Base-by-base conservation (phyloP, 1,284 basidiomycete genomes). In the Hemileia vastatrix region DNA sequence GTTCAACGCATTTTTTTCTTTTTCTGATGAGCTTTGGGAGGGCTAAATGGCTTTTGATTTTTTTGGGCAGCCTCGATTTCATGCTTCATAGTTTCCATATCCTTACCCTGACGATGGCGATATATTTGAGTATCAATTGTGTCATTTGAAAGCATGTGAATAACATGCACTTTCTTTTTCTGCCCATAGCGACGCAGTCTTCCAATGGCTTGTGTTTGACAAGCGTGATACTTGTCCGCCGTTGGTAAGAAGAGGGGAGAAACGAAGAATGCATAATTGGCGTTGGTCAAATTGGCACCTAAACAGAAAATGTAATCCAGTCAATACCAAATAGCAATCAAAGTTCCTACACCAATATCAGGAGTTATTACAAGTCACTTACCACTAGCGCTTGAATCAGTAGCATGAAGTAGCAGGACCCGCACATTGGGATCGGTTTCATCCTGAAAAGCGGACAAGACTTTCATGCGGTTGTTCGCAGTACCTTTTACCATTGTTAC, bases 201-300 rank as follows among this genome's bases (percentile, higher is more conserved):
- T 58, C 91, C 91, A 49, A 93, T 84, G 0, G 91, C 91, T 75
- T 95, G 91, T 0, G 87, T 94, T 76, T 89, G 88, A 68, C 83
- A 86, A 31, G 90, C 87, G 32, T 85, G 82, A 74, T 93, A 94
- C 62, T 87, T 75, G 87, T 87, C 76, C 86, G 82, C 21, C 68
- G 84, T 81, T 31, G 82, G 80, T 18, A 89, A 83, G 19, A 93
- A 84, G 33, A 96, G 80, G 2, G 92, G 92, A 2, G 89, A 92
- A 55, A 96, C 79, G 81, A 96, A 96, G 73, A 96, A 87, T 36
- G 90, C 92, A 71, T 94, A 90, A 77, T 93, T 96, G 13, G 93
- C 92, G 18, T 83, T 85, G 1, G 92, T 95, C 71, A 96, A 77
- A 75, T 96, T 96, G 6, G 75, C 75, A 53, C 70, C 70, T 68